Conservation (phyloP, 2,329 filamentous ascomycete species). For the Penicillium verrucosum region DNA sequence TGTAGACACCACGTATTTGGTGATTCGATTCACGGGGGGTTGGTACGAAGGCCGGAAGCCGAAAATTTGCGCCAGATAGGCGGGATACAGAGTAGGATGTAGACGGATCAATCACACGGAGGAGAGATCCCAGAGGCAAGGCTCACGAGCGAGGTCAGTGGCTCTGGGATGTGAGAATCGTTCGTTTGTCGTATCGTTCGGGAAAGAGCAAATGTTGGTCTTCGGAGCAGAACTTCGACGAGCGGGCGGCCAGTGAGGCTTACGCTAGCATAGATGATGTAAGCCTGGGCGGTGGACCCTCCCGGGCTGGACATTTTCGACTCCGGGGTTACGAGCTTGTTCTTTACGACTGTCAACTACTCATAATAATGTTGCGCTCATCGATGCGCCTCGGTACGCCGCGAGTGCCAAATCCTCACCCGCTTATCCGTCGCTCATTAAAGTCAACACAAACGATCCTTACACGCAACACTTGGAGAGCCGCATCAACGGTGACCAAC, state of each 20-base stretch:
- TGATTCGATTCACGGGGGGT: not conserved
- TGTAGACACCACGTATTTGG: conserved; percentile 8
- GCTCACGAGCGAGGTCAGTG: conserved; percentile 16
- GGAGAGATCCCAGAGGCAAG: conserved; percentile 21
- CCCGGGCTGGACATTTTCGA: conserved; percentile 7
- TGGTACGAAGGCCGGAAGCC: conserved; percentile 6
- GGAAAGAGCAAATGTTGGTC: conserved; percentile 5
- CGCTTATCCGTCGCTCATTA: conserved; percentile 18
- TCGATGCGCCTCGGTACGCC: conserved; percentile 28
- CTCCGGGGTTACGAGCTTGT: not conserved
- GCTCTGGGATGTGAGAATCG: conserved; percentile 18
- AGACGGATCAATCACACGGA: conserved; percentile 17
- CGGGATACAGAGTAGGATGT: conserved; percentile 9
- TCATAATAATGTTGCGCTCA: conserved; percentile 33
- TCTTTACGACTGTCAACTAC: not conserved
- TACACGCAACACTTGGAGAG: conserved; percentile 19
- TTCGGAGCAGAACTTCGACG: conserved; percentile 11
- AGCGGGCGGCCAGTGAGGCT: conserved; percentile 7
- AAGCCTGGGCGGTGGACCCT: conserved; percentile 1
- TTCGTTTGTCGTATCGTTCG: not conserved
- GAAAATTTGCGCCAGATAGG: conserved; percentile 22
- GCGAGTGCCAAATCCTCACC: conserved; percentile 22
- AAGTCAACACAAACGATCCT: conserved; percentile 14
- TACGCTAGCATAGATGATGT: conserved; percentile 8
- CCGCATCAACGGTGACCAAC: conserved; percentile 65